These are phyloP conservation scores for Xylaria grammica DNA, from an alignment of 495 filamentous ascomycete genomes.

Conservation along the genomic window DNA sequence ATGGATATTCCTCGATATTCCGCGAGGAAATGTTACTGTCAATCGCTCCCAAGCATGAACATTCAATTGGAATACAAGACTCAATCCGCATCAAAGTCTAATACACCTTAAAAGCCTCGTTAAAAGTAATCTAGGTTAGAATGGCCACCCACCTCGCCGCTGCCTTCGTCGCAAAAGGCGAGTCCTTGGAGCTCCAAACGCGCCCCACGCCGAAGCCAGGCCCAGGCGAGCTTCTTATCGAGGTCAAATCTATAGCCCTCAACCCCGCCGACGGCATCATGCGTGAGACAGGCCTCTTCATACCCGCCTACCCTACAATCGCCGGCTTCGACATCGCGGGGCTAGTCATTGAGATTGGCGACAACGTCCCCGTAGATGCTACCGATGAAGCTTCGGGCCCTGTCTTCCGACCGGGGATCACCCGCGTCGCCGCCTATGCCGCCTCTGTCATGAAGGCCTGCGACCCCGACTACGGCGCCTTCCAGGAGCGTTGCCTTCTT, in stretches of 20 bases:
- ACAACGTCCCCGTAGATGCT: conserved; percentile 37
- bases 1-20: too few relatives aligned
- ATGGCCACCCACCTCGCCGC: conserved; percentile 53
- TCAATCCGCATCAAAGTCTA: too few relatives aligned
- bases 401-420: conserved; percentile 38
- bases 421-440: conserved; percentile 50
- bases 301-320: conserved; percentile 47
- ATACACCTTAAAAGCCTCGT: neutral
- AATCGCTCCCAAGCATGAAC: too few relatives aligned
- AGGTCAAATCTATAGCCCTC: conserved; percentile 54
- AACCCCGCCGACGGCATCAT: conserved; percentile 53
- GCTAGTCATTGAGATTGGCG: conserved; percentile 43
- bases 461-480: conserved; percentile 45
- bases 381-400: neutral
- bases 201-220: conserved; percentile 51
- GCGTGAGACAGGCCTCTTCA: conserved; percentile 47
- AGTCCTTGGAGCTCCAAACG: conserved; percentile 40
- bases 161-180: conserved; percentile 39
- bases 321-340: conserved; percentile 51
- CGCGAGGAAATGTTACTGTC: too few relatives aligned
- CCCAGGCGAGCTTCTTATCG: conserved; percentile 55
- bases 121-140: neutral
- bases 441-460: conserved; percentile 36
- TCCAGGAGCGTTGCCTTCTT: conserved; percentile 49
- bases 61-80: too few relatives aligned